These are phyloP conservation scores for Tetrapisispora nanseiensis DNA, from an alignment of 805 yeast species.

Conservation along the genomic window DNA sequence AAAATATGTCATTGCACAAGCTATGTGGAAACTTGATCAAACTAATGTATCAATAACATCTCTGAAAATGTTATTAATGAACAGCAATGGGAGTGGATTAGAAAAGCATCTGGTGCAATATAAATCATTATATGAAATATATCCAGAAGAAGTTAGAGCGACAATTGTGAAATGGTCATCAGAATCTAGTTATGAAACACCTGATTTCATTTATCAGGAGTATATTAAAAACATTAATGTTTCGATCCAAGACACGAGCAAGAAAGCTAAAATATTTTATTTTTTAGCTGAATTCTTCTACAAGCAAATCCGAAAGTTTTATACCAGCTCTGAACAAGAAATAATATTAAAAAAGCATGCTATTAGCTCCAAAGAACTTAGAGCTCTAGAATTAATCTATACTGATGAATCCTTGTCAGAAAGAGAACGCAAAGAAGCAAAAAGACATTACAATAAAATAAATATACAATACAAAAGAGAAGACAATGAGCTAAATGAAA, in stretches of 20 bases:
- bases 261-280: conserved; percentile 41
- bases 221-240: conserved; percentile 38
- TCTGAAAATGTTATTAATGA: conserved; percentile 30
- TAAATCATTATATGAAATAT: conserved; percentile 7
- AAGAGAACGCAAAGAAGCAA: conserved; percentile 44
- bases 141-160: conserved; percentile 28
- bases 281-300: conserved; percentile 68
- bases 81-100: not conserved
- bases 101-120: not conserved
- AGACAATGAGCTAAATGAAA: conserved; percentile 33
- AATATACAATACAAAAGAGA: conserved; percentile 43
- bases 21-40: conserved; percentile 58
- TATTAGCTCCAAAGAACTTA: conserved; percentile 38
- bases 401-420: conserved; percentile 33
- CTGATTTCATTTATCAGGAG: conserved; percentile 44
- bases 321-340: conserved; percentile 36
- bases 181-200: conserved; percentile 57
- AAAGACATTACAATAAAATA: conserved; percentile 41
- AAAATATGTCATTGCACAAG: conserved; percentile 35
- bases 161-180: conserved; percentile 59
- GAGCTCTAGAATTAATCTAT: conserved; percentile 38
- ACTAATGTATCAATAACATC: conserved; percentile 47
- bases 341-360: conserved; percentile 34
- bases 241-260: conserved; percentile 14
- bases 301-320: conserved; percentile 41